A percentile compares a stretch with the other conserved stretches of the same genome.
Evolutionary conservation across 169 alveolate species (phyloP).

Genomic region (Amoebophrya sp.): DNA sequence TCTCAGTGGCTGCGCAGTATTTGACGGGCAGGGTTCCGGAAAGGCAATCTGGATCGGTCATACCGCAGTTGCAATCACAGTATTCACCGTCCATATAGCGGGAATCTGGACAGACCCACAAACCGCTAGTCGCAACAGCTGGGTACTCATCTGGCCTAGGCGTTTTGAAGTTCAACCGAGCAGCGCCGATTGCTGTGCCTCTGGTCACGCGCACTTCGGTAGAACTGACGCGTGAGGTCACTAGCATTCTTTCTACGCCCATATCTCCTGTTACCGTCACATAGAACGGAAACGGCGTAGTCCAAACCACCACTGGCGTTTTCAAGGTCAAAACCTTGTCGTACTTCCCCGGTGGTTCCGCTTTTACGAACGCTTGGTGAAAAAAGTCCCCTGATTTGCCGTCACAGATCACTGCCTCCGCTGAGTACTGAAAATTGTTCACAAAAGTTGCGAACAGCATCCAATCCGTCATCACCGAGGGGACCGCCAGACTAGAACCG

Average conservation of each 20-base stretch:
- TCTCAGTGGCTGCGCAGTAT: neutral
- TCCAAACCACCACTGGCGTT: neutral
- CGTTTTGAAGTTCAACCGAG: neutral
- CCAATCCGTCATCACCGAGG: neutral
- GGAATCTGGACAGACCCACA: neutral
- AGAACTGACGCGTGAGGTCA: neutral
- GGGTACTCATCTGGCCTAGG: neutral
- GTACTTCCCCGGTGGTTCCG: neutral
- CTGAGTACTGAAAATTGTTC: neutral
- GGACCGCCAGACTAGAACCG: neutral
- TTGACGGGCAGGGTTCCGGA: neutral
- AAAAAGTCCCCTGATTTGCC: neutral
- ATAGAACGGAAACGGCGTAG: neutral
- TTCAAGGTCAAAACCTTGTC: neutral
- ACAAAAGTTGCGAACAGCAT: neutral
- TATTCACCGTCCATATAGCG: neutral
- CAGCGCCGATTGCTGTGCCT: neutral
- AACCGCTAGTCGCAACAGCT: neutral
- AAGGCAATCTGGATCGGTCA: neutral
- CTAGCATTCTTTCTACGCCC: neutral
- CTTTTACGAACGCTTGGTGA: neutral
- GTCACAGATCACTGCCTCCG: neutral
- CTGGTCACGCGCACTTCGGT: neutral
- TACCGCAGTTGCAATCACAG: slow-evolving; percentile 5
- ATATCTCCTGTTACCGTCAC: neutral